These are phyloP conservation scores for Hygrocybe punicea DNA, from an alignment of 768 basidiomycete genomes.

Conservation along the genomic window DNA sequence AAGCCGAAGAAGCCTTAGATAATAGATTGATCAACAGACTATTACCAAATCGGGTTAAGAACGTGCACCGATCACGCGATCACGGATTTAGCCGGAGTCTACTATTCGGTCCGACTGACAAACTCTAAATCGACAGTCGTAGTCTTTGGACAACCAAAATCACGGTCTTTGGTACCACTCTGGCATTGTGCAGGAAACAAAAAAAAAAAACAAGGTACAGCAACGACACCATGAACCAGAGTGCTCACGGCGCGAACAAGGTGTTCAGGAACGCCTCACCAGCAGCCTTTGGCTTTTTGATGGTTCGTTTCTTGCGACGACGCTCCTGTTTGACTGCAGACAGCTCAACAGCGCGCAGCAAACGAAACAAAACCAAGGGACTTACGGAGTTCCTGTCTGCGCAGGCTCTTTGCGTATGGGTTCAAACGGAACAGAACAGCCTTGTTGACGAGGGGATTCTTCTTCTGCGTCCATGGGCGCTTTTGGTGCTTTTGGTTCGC, in stretches of 20 bases:
- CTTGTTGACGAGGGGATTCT: conserved; percentile 96
- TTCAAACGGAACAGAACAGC: conserved; percentile 94
- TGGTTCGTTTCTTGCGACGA: conserved; percentile 52
- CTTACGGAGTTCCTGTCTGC: conserved; percentile 83
- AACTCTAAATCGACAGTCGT: too few relatives aligned
- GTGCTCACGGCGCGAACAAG: conserved; percentile 83
- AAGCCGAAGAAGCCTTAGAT: too few relatives aligned
- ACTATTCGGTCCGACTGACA: too few relatives aligned
- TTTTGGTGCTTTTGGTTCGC: conserved; percentile 82
- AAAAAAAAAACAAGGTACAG: not conserved
- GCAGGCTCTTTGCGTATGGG: conserved; percentile 94
- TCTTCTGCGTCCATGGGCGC: conserved; percentile 98
- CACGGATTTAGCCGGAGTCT: too few relatives aligned
- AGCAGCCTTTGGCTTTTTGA: conserved; percentile 68
- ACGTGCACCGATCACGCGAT: too few relatives aligned
- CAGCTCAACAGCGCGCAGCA: conserved; percentile 8
- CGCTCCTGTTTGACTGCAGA: conserved; percentile 75
- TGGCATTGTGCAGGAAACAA: too few relatives aligned
- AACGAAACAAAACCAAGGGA: conserved; percentile 21
- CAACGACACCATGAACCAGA: too few relatives aligned
- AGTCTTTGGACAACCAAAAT: too few relatives aligned
- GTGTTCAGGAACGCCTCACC: conserved; percentile 81
- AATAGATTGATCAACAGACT: too few relatives aligned
- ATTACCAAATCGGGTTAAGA: too few relatives aligned
- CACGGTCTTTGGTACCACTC: too few relatives aligned